A percentile compares a stretch with the other conserved stretches of the same genome.
Evolutionary conservation across 176 grass and related monocot genomes (phyloP).

Genomic region (Tillandsia leiboldiana): DNA sequence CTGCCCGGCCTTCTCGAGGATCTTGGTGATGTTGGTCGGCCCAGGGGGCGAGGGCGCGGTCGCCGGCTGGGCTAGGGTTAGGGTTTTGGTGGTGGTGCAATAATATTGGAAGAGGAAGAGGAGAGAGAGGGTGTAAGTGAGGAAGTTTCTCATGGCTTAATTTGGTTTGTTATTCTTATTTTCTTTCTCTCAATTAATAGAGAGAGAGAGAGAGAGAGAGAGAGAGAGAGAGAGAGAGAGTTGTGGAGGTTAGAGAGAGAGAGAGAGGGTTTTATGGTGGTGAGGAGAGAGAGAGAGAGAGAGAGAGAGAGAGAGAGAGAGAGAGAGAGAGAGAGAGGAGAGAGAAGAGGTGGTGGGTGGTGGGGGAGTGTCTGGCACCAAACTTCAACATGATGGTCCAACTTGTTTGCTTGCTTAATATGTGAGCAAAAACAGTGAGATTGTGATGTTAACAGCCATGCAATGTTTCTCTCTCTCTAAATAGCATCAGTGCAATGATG

Average conservation of each 20-base stretch:
- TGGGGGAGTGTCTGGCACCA: conserved; percentile 26
- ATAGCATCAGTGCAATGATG: conserved; percentile 7
- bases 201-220: too few species aligned
- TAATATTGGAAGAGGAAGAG: conserved; percentile 10
- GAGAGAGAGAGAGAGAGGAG: conserved; percentile 5
- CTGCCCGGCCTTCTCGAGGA: conserved; percentile 79
- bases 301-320: conserved; percentile 4
- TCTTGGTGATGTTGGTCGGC: conserved; percentile 61
- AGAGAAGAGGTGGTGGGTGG: conserved; percentile 15
- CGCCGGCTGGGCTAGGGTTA: conserved; percentile 23
- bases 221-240: too few species aligned
- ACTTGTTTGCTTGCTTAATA: conserved; percentile 40
- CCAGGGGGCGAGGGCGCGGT: conserved; percentile 30
- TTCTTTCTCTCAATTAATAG: conserved; percentile 2
- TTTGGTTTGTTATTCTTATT: not conserved
- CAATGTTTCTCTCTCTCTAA: not conserved
- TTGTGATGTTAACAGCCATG: conserved; percentile 10
- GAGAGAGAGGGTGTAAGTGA: conserved; percentile 12
- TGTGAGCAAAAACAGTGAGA: conserved; percentile 28
- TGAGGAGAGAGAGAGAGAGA: not conserved
- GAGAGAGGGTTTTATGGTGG: too few species aligned
- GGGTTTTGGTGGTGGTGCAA: not conserved
- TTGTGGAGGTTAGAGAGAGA: too few species aligned
- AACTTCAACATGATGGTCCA: conserved; percentile 32
- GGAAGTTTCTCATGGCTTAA: conserved; percentile 13